Percentiles rank a stretch among this genome's conserved stretches.
Conservation (phyloP, 306 rosid genomes). For the Mimosa bimucronata region DNA sequence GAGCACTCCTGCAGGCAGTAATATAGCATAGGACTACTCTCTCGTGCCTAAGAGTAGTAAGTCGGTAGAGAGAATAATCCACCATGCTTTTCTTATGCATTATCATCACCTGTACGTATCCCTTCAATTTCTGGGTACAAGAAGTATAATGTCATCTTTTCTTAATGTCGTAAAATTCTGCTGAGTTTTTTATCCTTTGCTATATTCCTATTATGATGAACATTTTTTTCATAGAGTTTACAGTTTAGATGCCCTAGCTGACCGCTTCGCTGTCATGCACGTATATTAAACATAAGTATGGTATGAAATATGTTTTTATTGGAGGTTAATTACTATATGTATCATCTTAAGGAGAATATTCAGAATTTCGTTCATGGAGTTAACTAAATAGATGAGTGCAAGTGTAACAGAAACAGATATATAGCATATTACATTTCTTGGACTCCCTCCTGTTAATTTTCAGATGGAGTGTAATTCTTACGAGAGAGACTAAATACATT, state of each 20-base stretch:
- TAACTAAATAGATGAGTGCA: background rate
- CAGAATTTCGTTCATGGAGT: background rate
- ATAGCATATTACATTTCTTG: background rate
- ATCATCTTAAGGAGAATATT: background rate
- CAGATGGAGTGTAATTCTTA: background rate
- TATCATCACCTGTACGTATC: conserved; percentile 5
- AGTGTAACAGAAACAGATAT: background rate
- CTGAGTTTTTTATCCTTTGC: background rate
- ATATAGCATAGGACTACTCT: background rate
- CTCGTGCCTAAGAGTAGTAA: conserved; percentile 23
- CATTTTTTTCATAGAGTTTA: background rate
- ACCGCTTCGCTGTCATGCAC: background rate
- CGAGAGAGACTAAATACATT: background rate
- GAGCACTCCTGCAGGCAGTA: conserved; percentile 1
- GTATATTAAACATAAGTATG: background rate
- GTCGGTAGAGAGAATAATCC: conserved; percentile 17
- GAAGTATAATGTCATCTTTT: background rate
- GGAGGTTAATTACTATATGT: background rate
- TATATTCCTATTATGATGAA: background rate
- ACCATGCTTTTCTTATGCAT: background rate
- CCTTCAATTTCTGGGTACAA: conserved; percentile 6
- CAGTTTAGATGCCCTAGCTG: background rate
- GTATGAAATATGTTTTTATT: background rate
- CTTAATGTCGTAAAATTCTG: background rate
- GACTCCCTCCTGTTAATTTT: background rate